These are phyloP conservation scores for Agrostemma githago DNA, from an alignment of 148 eudicot genomes.

Conservation along the genomic window DNA sequence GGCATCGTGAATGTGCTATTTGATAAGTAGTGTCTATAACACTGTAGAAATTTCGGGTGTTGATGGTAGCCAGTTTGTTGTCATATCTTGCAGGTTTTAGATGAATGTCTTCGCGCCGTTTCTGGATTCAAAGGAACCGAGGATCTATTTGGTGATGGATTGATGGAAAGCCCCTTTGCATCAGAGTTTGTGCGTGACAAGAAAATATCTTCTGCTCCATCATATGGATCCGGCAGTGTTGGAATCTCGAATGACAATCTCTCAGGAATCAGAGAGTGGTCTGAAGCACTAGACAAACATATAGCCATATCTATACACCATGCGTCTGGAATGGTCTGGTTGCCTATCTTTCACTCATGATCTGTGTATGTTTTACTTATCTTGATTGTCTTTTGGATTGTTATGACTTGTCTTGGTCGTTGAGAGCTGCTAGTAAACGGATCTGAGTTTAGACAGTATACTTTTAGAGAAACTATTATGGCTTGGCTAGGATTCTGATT, in stretches of 20 bases:
- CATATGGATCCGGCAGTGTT: conserved; percentile 41
- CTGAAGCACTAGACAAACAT: conserved; percentile 63
- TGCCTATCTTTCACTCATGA: conserved; percentile 5
- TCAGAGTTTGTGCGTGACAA: conserved; percentile 68
- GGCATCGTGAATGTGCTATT: not conserved
- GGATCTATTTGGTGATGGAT: conserved; percentile 69
- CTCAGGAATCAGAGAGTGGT: conserved; percentile 61
- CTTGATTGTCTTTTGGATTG: not conserved
- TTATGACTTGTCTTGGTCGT: not conserved
- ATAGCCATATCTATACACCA: conserved; percentile 55
- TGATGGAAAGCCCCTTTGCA: conserved; percentile 67
- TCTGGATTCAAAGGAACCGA: conserved; percentile 98
- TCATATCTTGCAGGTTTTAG: conserved; percentile 54
- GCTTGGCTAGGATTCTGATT: not conserved
- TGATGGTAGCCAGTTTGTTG: not conserved
- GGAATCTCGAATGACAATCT: conserved; percentile 30
- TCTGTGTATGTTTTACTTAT: conserved; percentile 1
- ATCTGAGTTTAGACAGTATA: not conserved
- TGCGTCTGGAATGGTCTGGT: conserved; percentile 70
- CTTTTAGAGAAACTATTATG: not conserved
- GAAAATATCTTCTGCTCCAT: conserved; percentile 94
- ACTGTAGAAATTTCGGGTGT: not conserved
- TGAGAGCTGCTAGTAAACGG: not conserved
- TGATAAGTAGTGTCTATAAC: not conserved
- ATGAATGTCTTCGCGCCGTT: conserved; percentile 97